Conservation (phyloP, 192 early-diverging fungal genomes). For the Mortierella antarctica region DNA sequence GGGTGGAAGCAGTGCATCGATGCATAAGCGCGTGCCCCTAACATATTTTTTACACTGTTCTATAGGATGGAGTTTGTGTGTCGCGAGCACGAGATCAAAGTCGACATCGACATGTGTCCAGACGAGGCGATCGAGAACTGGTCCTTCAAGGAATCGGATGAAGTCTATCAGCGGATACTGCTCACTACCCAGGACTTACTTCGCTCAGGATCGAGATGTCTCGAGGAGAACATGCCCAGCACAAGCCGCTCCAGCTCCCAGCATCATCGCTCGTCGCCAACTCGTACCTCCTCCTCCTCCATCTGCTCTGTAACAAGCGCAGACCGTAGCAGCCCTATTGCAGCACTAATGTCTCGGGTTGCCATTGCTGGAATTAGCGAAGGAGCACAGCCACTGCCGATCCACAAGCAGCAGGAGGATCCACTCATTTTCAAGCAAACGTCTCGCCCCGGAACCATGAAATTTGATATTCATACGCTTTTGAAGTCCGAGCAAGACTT, state of each 20-base stretch:
- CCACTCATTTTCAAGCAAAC: constrained; percentile 20
- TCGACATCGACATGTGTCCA: constrained; percentile 43
- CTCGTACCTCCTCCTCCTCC: constrained; percentile 3
- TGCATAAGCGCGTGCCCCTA: neutral
- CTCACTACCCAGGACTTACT: constrained; percentile 41
- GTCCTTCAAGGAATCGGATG: constrained; percentile 48
- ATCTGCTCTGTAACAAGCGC: neutral
- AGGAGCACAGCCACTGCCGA: constrained; percentile 4
- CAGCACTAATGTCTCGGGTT: neutral
- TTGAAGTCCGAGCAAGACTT: constrained; percentile 31
- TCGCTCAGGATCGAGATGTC: constrained; percentile 22
- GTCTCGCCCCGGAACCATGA: constrained; percentile 27
- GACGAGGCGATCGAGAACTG: constrained; percentile 45
- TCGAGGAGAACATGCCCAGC: constrained; percentile 13
- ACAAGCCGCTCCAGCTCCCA: constrained; percentile 6
- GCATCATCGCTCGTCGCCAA: neutral
- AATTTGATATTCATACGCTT: constrained; percentile 24
- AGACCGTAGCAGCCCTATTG: no score
- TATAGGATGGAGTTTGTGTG: constrained; percentile 43
- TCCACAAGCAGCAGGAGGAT: constrained; percentile 9
- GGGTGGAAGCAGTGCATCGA: neutral
- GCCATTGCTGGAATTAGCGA: constrained; percentile 1
- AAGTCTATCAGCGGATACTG: constrained; percentile 40
- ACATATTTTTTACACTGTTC: neutral
- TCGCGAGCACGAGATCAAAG: constrained; percentile 43